Percentiles rank a stretch among this genome's conserved stretches.
Evolutionary conservation across 1,284 basidiomycete species (phyloP).

Genomic region (Cryptococcus maquisensis): DNA sequence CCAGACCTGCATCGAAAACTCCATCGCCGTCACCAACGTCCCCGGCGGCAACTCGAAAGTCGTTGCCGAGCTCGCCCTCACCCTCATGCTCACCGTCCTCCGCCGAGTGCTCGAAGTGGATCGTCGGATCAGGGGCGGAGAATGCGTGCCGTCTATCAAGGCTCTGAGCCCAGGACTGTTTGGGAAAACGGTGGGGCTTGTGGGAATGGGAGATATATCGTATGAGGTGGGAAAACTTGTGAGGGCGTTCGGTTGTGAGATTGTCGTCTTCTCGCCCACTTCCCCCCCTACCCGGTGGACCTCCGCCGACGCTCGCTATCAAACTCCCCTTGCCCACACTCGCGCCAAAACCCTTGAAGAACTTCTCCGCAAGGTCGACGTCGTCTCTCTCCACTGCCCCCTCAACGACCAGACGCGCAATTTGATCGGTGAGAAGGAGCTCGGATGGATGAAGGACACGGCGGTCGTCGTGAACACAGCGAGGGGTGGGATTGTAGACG

Average conservation of each 20-base stretch:
- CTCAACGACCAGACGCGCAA: slow-evolving; percentile 46
- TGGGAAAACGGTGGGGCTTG: slow-evolving; percentile 44
- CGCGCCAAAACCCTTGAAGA: slow-evolving; percentile 40
- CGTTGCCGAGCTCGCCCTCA: slow-evolving; percentile 54
- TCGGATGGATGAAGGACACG: slow-evolving; percentile 44
- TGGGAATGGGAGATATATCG: slow-evolving; percentile 51
- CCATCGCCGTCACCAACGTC: slow-evolving; percentile 57
- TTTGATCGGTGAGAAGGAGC: slow-evolving; percentile 45
- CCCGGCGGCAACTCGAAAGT: slow-evolving; percentile 56
- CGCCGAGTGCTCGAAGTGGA: slow-evolving; percentile 55
- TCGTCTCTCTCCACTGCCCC: slow-evolving; percentile 53
- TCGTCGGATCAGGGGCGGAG: slow-evolving; percentile 55
- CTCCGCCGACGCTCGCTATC: slow-evolving; percentile 14
- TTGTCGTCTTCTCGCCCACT: slow-evolving; percentile 49
- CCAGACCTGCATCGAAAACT: slow-evolving; percentile 51
- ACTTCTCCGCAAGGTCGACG: slow-evolving; percentile 47
- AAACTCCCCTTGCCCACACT: slow-evolving; percentile 52
- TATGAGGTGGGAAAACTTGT: slow-evolving; percentile 42
- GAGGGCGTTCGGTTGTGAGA: slow-evolving; percentile 35
- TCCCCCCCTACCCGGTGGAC: slow-evolving; percentile 41
- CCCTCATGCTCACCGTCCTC: slow-evolving; percentile 56
- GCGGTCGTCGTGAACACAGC: slow-evolving; percentile 53
- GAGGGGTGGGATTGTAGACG: slow-evolving; percentile 52
- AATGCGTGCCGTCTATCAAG: slow-evolving; percentile 56
- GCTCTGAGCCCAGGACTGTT: slow-evolving; percentile 47